Base-by-base conservation (phyloP, 305 asterid species). In the Striga hermonthica region DNA sequence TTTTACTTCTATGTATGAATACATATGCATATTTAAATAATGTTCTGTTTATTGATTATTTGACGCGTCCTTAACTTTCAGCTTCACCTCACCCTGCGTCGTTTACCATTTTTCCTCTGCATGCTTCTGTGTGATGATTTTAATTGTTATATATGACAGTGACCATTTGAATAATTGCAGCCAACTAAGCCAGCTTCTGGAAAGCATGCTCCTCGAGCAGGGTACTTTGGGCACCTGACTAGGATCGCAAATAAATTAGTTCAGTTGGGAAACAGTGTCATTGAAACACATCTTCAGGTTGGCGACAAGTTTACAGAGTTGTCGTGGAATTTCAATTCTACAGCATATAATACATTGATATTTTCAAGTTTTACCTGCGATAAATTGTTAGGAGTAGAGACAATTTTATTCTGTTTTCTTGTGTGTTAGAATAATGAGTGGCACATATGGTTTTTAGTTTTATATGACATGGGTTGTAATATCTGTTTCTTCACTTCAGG, bases 151-250 rank as follows among this genome's bases (percentile, higher is more conserved):
- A 39, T 57, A 60, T 75, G 64, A 72, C 62, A 28, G 66, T 15
- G 36, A 34, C 60, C 47, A 61, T 55, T 72, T 55, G 62, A 75
- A 66, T 64, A 65, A 54, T 45, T 83, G 83, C 90, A 91, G 98
- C 94, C 91, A 49, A 86, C 95, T 61, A 13, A 80, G 61, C 81
- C 88, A 28, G 83, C 83, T 28, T 56, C 82, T 64, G 87, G 89
- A 63, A 82, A 78, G 71, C 56, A 65, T 63, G 83, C 89, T 50
- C 95, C 94, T 65, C 89, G 89, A 67, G 90, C 90, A 5, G 98
- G 98, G 72, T 86, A 89, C 72, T 72, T 91, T 64, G 98, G 98
- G 50, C 98, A 91, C 82, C 60, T 89, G 71, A 91, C 96, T 15
- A 85, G 96, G 62, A 85, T 91, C 71, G 84, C 95, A 61, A 86